Percentiles rank a stretch among this genome's conserved stretches.
These are phyloP conservation scores for Verticillium nubilum DNA, from an alignment of 2,329 filamentous ascomycete species.

Conservation along the genomic window DNA sequence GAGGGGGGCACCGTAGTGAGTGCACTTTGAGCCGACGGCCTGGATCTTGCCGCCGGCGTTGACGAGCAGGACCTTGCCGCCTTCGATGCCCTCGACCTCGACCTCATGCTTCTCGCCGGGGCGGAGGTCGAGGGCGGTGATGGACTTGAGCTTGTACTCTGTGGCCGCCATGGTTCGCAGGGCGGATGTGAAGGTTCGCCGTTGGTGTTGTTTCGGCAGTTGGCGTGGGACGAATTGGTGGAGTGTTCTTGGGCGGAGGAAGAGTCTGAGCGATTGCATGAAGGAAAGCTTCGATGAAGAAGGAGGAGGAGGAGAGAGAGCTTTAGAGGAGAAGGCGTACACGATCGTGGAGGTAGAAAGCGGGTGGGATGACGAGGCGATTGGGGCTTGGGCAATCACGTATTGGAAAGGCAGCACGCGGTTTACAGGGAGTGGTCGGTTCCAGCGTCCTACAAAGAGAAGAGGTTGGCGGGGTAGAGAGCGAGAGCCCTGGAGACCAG, in stretches of 20 bases:
- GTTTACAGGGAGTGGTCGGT: neutral
- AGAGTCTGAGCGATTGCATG: conserved; percentile 7
- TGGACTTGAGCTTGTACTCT: conserved; percentile 68
- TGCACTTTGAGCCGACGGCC: conserved; percentile 78
- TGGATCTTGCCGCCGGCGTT: conserved; percentile 72
- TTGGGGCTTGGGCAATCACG: neutral
- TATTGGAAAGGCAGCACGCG: neutral
- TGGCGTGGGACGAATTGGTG: neutral
- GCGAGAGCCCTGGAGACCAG: no score
- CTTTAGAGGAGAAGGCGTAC: neutral
- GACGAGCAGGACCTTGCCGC: conserved; percentile 79
- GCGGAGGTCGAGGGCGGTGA: conserved; percentile 68
- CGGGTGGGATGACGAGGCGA: neutral
- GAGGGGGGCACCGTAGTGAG: conserved; percentile 88
- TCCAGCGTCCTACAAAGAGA: neutral
- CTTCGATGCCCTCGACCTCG: conserved; percentile 84
- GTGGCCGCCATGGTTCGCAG: conserved; percentile 40
- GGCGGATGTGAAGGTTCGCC: conserved; percentile 18
- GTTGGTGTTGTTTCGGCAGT: neutral
- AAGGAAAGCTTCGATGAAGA: neutral
- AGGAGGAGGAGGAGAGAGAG: neutral
- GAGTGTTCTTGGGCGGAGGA: neutral
- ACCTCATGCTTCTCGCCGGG: conserved; percentile 81
- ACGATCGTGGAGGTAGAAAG: neutral
- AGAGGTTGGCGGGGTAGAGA: neutral